These are phyloP conservation scores for sweet orange (Citrus sinensis) DNA, from an alignment of 345 rosid genomes.

Conservation along the genomic window DVS_A1.0 CM039162.1:7644501-7645000, in stretches of 20 bases:
- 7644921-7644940: constrained; percentile 86
- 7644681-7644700: not conserved
- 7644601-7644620: not conserved
- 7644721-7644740: not conserved
- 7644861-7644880: not conserved
- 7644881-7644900: constrained; percentile 12
- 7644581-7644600: not conserved
- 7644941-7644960: constrained; percentile 87
- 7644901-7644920: constrained; percentile 82
- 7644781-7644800: not conserved
- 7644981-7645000: constrained; percentile 80
- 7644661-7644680: not conserved
- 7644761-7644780: not conserved
- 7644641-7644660: not conserved
- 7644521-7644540: not conserved
- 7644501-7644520: not conserved
- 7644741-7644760: not conserved
- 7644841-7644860: not conserved
- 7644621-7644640: not conserved
- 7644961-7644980: constrained; percentile 78
- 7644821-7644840: not conserved
- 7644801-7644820: not conserved
- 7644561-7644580: not conserved
- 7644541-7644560: not conserved
- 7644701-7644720: not conserved